Evolutionary conservation across 148 eudicot species (phyloP), one percentile per base, ranked within the genome.

Genomic region (Linanthus parryae): DNA sequence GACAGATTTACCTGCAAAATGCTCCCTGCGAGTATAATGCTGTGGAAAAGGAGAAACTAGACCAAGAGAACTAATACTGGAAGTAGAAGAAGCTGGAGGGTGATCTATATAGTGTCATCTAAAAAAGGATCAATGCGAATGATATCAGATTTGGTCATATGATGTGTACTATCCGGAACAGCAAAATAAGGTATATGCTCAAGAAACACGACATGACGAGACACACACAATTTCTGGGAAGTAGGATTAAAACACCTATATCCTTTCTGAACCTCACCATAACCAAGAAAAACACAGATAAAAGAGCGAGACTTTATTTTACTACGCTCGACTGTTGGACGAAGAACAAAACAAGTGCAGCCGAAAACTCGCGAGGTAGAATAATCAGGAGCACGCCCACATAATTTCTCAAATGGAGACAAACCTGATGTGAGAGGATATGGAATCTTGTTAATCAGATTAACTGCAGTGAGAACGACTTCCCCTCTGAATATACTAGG

Each of bases 131-230:
- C n/a, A n/a, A n/a, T n/a, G 15, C 14, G 5, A n/a, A 40, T 4
- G 14, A 40, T 7, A n/a, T 40, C 44, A n/a, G 17, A 40, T n/a
- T 16, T 12, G 14, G 15, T 4, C 15, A 40, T 7, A 16, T 6
- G 4, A 40, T n/a, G 7, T 6, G 15, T 5, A 16, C 44, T 6
- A 40, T 3, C 15, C 5, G 44, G 44, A n/a, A 40, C 14, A 40
- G 44, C 6, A n/a, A 40, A 40, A n/a, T 5, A 40, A 10, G 44
- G 44, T 3, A 40, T 40, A n/a, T 40, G 7, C 44, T 40, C 44
- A 40, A 40, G 17, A 40, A 40, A 40, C 10, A 40, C 17, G 14
- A 40, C 44, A 40, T 40, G 44, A n/a, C 44, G 44, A n/a, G 44
- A 40, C 4, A 40, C 44, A 40, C 14, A 40, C 4, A 40, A 4